These are phyloP conservation scores for Lablab purpureus DNA, from an alignment of 306 rosid species.

Conservation along the genomic window DNA sequence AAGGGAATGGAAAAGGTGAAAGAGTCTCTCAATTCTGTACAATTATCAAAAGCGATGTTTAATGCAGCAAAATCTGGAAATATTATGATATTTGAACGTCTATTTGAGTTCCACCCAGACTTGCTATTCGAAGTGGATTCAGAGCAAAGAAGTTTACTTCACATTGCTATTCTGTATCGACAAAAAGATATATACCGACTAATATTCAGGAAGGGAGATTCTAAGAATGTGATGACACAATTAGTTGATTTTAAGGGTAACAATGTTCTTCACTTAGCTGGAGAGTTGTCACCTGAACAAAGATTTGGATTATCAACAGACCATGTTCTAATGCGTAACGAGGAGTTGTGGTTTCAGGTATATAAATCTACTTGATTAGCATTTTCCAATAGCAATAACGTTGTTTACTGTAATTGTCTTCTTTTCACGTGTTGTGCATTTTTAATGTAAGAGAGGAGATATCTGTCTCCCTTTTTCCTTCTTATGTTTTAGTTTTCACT, in stretches of 20 bases:
- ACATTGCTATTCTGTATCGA: constrained; percentile 19
- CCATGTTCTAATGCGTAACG: background rate
- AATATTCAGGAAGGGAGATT: constrained; percentile 20
- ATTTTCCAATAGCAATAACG: background rate
- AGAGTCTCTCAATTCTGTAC: background rate
- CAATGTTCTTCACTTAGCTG: constrained; percentile 41
- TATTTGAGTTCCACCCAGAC: constrained; percentile 4
- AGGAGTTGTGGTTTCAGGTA: background rate
- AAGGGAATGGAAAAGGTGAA: constrained; percentile 11
- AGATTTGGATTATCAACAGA: background rate
- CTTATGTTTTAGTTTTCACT: too few relatives aligned
- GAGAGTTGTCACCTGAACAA: background rate
- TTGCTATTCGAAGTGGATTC: constrained; percentile 11
- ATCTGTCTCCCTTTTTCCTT: too few relatives aligned
- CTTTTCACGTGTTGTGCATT: too few relatives aligned
- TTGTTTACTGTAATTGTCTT: too few relatives aligned
- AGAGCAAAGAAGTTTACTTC: constrained; percentile 26
- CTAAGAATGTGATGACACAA: constrained; percentile 5
- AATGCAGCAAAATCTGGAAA: constrained; percentile 37
- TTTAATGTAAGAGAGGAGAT: too few relatives aligned
- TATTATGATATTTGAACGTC: background rate
- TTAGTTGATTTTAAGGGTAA: constrained; percentile 13
- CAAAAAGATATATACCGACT: background rate
- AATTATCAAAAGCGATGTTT: constrained; percentile 8
- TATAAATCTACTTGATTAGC: too few relatives aligned